These are phyloP conservation scores for Linnemannia zychae DNA, from an alignment of 192 early-diverging fungal species.

Conservation along the genomic window DNA sequence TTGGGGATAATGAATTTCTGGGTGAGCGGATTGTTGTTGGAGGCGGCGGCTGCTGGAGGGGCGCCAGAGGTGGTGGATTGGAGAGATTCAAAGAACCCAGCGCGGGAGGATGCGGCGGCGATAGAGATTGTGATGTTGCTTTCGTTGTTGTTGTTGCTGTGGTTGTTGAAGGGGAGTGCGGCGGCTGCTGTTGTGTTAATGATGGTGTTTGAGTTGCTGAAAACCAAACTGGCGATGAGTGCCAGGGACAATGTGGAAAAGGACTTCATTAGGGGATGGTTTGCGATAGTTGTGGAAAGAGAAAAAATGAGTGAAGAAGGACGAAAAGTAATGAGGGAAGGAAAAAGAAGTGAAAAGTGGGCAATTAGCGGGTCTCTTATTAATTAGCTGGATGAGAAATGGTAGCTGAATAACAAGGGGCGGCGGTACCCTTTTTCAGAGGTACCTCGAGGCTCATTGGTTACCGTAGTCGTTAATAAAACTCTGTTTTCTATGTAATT, in stretches of 20 bases:
- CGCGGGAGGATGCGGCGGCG: not conserved
- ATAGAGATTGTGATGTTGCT: not conserved
- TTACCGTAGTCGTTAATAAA: not conserved
- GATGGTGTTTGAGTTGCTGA: not conserved
- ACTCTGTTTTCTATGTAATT: no score
- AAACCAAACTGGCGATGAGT: not conserved
- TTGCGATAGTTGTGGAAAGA: not conserved
- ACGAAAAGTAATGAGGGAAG: not conserved
- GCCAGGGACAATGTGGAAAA: not conserved
- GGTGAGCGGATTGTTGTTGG: not conserved
- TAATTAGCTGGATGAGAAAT: not conserved
- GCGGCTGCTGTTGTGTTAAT: not conserved
- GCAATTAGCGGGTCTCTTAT: not conserved
- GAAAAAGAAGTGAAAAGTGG: not conserved
- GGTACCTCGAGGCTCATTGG: slow-evolving; percentile 1
- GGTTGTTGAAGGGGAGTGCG: not conserved
- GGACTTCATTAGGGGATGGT: not conserved
- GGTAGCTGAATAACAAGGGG: not conserved
- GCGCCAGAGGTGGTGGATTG: not conserved
- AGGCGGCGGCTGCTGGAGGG: not conserved
- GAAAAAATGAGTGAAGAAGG: not conserved
- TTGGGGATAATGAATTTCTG: slow-evolving; percentile 28
- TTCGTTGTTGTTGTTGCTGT: not conserved
- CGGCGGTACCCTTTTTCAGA: not conserved
- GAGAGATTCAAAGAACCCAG: not conserved